Evolutionary conservation across 768 basidiomycete species (phyloP).

Genomic region (Lactarius hengduanensis): DNA sequence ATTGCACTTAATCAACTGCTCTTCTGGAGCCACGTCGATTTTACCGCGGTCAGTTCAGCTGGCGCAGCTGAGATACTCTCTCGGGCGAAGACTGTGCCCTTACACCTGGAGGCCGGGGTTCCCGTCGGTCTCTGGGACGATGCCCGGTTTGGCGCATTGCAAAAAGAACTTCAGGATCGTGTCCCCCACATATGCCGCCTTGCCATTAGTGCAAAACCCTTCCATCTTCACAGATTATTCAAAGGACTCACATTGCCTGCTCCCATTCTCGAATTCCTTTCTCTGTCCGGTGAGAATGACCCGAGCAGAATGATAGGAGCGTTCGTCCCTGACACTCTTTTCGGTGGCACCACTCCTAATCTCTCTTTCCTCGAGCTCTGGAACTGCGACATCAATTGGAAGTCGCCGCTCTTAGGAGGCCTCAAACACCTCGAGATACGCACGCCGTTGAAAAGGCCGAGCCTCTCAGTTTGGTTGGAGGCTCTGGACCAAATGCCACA

Average conservation of each 20-base stretch:
- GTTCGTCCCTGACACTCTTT: background rate
- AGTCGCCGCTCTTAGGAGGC: slow-evolving; percentile 2
- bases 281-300: too few species aligned
- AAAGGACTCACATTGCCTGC: too few species aligned
- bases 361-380: slow-evolving; percentile 3
- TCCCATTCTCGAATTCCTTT: too few species aligned
- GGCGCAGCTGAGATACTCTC: background rate
- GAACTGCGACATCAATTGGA: slow-evolving; percentile 11
- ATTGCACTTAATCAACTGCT: too few species aligned
- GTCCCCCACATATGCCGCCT: too few species aligned
- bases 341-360: slow-evolving; percentile 1
- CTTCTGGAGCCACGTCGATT: background rate
- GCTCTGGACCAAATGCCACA: slow-evolving; percentile 3
- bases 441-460: background rate
- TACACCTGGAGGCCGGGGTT: too few species aligned
- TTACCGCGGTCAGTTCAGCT: background rate
- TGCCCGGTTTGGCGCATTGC: too few species aligned
- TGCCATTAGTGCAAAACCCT: too few species aligned
- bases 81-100: too few species aligned
- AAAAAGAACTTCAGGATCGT: too few species aligned
- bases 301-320: background rate
- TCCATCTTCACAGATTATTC: too few species aligned
- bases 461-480: background rate
- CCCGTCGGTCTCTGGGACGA: too few species aligned
- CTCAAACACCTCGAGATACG: slow-evolving; percentile 3